Conservation (phyloP, 78 protist species). For the Planoprotostelium fungivorum region DNA sequence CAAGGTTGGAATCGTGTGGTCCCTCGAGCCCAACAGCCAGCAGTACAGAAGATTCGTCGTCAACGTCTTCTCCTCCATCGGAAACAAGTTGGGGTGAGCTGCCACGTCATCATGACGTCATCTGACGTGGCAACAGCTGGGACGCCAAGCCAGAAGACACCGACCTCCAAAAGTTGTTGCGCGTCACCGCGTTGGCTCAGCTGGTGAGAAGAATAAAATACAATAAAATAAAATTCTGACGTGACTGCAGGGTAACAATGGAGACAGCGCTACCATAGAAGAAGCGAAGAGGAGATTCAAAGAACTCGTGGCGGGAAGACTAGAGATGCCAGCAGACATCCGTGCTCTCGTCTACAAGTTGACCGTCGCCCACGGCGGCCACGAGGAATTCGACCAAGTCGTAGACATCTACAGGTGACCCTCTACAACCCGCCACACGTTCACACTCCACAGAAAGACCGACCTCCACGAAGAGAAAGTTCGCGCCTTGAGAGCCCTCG, state of each 20-base stretch:
- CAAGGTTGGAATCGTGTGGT: not conserved
- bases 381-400: constrained; percentile 12
- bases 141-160: constrained; percentile 13
- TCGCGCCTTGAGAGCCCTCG: not conserved
- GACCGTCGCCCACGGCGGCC: constrained; percentile 20
- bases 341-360: constrained; percentile 11
- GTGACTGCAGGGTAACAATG: constrained; percentile 3
- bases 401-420: not conserved
- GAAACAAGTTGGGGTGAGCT: not conserved
- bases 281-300: constrained; percentile 25
- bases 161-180: not conserved
- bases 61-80: not conserved
- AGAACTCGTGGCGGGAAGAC: not conserved
- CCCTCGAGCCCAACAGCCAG: not conserved
- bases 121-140: not conserved
- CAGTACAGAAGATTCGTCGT: not conserved
- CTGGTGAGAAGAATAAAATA: not conserved
- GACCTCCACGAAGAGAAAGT: constrained; percentile 1
- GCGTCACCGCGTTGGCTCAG: not conserved
- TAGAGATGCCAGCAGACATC: not conserved
- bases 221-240: not conserved
- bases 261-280: not conserved
- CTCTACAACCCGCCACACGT: not conserved
- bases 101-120: not conserved
- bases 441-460: not conserved